Conservation (phyloP, 1,139 yeast species). For the Debaryomycetaceae sp. region DNA sequence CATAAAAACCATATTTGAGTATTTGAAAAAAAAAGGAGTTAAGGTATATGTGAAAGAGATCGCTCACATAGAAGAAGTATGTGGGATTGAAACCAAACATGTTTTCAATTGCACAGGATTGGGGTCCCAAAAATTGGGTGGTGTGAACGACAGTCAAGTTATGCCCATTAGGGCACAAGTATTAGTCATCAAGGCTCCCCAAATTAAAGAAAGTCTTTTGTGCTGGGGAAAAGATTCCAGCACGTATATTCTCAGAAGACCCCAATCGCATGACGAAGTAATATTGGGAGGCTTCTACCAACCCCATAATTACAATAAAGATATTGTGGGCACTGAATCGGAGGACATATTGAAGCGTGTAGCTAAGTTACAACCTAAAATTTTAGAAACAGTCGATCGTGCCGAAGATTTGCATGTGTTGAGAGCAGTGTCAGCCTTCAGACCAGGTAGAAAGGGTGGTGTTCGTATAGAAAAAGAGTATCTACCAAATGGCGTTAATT, state of each 20-base stretch:
- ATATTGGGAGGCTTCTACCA: constrained; percentile 70
- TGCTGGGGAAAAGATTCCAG: constrained; percentile 54
- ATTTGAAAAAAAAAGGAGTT: constrained; percentile 12
- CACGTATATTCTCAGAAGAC: constrained; percentile 69
- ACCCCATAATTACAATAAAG: constrained; percentile 54
- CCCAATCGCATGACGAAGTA: constrained; percentile 56
- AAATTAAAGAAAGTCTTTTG: constrained; percentile 44
- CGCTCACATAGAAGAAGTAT: constrained; percentile 37
- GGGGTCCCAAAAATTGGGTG: constrained; percentile 56
- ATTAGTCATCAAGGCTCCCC: constrained; percentile 58
- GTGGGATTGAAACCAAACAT: constrained; percentile 30
- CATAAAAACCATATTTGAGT: constrained; percentile 10
- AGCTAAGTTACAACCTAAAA: constrained; percentile 50
- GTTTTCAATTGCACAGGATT: constrained; percentile 72
- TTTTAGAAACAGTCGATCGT: constrained; percentile 27
- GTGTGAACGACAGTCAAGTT: constrained; percentile 50
- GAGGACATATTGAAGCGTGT: constrained; percentile 59
- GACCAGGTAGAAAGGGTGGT: constrained; percentile 72
- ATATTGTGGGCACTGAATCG: constrained; percentile 52
- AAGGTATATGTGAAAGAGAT: constrained; percentile 2
- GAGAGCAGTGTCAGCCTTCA: constrained; percentile 62
- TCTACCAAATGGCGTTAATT: constrained; percentile 25
- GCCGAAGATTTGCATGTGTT: constrained; percentile 35
- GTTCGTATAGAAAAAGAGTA: constrained; percentile 55
- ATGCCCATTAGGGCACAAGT: constrained; percentile 73